Base-by-base conservation (phyloP, 192 early-diverging fungal genomes). In the Coemansia sp. region DNA sequence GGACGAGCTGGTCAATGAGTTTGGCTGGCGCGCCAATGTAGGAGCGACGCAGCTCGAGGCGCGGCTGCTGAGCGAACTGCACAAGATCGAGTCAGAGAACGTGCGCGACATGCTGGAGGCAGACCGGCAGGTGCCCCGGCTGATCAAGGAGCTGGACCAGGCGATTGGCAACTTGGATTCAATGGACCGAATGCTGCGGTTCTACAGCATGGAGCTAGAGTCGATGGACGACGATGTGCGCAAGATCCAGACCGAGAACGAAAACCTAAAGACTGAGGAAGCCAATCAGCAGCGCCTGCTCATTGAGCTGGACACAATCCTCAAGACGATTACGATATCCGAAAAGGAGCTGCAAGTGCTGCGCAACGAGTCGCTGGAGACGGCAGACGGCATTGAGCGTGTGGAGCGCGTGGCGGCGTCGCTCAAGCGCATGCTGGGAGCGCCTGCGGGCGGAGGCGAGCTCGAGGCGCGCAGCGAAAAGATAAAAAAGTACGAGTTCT, bases 141-240 rank as follows among this genome's bases (percentile, higher is more conserved):
- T 97, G 5, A 85, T 96, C 21, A 73, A 71, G 9, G 87, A 95
- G 61, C 85, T 98, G n/a, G 94, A 98, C 59, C 85, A 85, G 17
- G 90, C 93, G 0, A 83, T 96, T 23, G 39, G 81, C 22, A 88
- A 95, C 55, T 77, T 98, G 55, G 91, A 92, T 49, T 80, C 84
- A 55, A 94, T 97, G 85, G 92, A 97, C 58, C 86, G 85, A 17
- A 94, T 92, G 94, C 78, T 98, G 14, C 73, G 79, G 23, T 85
- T 92, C 27, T 98, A 97, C 74, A 88, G 90, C 14, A 83, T 88
- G 11, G 88, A 95, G 70, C 81, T 98, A 27, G 92, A 97, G 90
- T 85, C 86, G 59, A 95, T 97, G 91, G 94, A 92, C 29, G 87
- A 91, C 73, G 93, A 97, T 73, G 94, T 97, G 57, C 91, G 93